Percentiles rank a stretch among this genome's conserved stretches.
Evolutionary conservation across 306 rosid species (phyloP).

Genomic region (Bauhinia variegata): DNA sequence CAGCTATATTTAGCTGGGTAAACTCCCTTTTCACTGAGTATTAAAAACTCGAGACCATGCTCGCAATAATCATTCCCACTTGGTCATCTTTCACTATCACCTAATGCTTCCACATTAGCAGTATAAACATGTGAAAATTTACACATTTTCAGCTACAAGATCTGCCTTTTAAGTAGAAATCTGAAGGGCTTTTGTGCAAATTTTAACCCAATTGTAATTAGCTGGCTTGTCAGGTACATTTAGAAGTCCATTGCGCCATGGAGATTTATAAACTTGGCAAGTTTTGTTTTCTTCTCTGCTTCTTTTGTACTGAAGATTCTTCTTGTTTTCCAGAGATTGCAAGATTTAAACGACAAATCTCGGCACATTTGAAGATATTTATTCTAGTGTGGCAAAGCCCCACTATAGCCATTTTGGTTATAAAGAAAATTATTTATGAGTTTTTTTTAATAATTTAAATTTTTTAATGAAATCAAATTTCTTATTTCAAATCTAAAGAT

Average conservation of each 20-base stretch:
- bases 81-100: conserved; percentile 33
- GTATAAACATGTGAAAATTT: conserved; percentile 43
- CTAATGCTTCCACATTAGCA: conserved; percentile 31
- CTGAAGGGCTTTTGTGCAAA: conserved; percentile 8
- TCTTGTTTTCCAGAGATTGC: conserved; percentile 43
- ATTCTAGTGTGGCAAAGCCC: conserved; percentile 26
- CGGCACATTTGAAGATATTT: conserved; percentile 31
- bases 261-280: conserved; percentile 30
- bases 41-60: not conserved
- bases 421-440: too few relatives aligned
- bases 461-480: too few relatives aligned
- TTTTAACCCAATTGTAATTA: conserved; percentile 33
- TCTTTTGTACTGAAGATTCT: conserved; percentile 37
- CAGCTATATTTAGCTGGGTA: conserved; percentile 22
- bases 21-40: conserved; percentile 3
- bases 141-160: conserved; percentile 22
- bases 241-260: conserved; percentile 19
- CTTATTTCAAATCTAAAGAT: too few relatives aligned
- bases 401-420: not conserved
- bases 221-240: conserved; percentile 57
- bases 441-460: too few relatives aligned
- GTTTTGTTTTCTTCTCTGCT: conserved; percentile 38
- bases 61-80: conserved; percentile 25
- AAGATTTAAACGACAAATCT: conserved; percentile 42
- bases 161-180: conserved; percentile 24